Evolutionary conservation across 768 basidiomycete species (phyloP).

Genomic region (Termitomyces eurrhizus): DNA sequence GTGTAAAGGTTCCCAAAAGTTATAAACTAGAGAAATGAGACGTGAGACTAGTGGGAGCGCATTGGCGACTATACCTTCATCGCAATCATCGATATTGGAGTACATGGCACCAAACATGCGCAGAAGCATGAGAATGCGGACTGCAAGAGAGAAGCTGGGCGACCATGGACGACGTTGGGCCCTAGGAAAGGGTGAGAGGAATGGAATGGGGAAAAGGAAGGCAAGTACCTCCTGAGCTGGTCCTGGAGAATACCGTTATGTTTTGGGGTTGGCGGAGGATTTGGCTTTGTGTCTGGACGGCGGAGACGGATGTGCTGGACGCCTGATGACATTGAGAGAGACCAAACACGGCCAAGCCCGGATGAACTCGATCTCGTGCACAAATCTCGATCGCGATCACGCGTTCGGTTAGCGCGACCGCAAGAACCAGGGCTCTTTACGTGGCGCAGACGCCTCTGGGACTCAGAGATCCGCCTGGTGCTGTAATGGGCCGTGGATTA

Average conservation of each 20-base stretch:
- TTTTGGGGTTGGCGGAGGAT: conserved; percentile 31
- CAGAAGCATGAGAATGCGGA: conserved; percentile 79
- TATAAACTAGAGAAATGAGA: conserved; percentile 65
- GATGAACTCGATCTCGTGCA: conserved; percentile 9
- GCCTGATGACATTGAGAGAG: conserved; percentile 27
- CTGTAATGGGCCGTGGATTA: conserved; percentile 9
- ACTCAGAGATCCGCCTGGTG: conserved; percentile 3
- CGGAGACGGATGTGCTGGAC: conserved; percentile 50
- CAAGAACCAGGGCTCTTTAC: conserved; percentile 10
- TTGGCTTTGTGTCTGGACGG: conserved; percentile 30
- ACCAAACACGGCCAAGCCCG: conserved; percentile 13
- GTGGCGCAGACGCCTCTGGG: conserved; percentile 8
- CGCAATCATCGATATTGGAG: conserved; percentile 90
- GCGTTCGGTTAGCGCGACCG: background rate
- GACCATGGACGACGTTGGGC: conserved; percentile 77
- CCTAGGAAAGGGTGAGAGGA: conserved; percentile 30
- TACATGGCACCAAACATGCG: conserved; percentile 91
- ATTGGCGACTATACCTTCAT: conserved; percentile 66
- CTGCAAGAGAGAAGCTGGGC: conserved; percentile 79
- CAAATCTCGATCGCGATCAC: conserved; percentile 16
- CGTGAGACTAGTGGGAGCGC: background rate
- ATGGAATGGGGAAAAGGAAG: background rate
- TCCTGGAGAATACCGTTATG: conserved; percentile 78
- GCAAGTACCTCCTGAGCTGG: conserved; percentile 63
- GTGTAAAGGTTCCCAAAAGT: conserved; percentile 99